These are phyloP conservation scores for Populus hybrid DNA, from an alignment of 441 rosid genomes.

Conservation along the genomic window DNA sequence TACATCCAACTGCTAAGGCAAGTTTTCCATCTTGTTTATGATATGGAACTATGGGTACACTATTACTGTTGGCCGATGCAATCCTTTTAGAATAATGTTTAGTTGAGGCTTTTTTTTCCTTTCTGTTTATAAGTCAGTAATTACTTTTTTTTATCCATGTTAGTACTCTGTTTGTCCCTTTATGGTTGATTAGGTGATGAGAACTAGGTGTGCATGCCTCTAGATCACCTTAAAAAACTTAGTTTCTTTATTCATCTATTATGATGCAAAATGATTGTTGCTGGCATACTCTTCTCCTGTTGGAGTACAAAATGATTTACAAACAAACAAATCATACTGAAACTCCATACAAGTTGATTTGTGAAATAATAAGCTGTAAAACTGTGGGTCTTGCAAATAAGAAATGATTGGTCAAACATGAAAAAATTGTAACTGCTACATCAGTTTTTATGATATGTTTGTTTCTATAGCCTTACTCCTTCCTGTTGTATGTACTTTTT, in stretches of 20 bases:
- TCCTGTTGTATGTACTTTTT: not conserved
- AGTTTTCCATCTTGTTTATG: constrained; percentile 16
- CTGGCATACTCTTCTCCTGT: not conserved
- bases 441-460: not conserved
- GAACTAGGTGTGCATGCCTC: not conserved
- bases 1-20: constrained; percentile 95
- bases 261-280: not conserved
- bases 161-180: not conserved
- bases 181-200: not conserved
- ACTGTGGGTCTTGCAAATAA: not conserved
- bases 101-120: not conserved
- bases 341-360: not conserved
- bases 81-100: not conserved
- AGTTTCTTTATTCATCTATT: not conserved
- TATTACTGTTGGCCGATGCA: not conserved
- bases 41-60: not conserved
- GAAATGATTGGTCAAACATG: not conserved
- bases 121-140: not conserved
- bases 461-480: not conserved
- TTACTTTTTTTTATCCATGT: not conserved
- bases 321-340: not conserved
- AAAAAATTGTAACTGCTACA: not conserved
- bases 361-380: not conserved
- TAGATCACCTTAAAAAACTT: not conserved
- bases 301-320: not conserved